Evolutionary conservation across 306 rosid genomes (phyloP).

Genomic region (Cicer yamashitae): DNA sequence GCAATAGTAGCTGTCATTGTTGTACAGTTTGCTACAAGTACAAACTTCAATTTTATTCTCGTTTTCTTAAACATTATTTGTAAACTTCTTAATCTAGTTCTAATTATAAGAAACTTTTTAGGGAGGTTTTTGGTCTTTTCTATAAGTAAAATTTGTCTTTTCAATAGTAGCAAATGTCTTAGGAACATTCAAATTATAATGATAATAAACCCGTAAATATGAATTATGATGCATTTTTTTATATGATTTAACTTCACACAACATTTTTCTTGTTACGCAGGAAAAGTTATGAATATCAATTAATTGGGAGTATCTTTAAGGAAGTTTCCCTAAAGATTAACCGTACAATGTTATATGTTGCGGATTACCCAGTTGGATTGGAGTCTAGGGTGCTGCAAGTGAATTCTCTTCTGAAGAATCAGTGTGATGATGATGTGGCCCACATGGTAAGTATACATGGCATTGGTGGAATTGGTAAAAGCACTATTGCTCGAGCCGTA

Average conservation of each 20-base stretch:
- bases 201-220: no score
- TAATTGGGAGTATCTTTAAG: background rate
- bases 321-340: background rate
- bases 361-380: background rate
- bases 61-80: no score
- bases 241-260: background rate
- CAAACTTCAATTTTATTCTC: no score
- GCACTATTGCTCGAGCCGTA: conserved; percentile 14
- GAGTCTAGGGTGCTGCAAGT: background rate
- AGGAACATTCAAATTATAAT: no score
- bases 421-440: background rate
- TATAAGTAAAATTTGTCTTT: no score
- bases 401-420: background rate
- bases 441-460: conserved; percentile 10
- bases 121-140: no score
- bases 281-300: background rate
- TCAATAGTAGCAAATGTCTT: no score
- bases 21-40: no score
- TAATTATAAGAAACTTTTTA: no score
- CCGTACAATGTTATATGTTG: background rate
- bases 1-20: no score
- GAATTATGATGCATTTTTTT: no score
- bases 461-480: background rate
- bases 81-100: no score
- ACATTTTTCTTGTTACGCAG: background rate